A percentile compares a stretch with the other conserved stretches of the same genome.
Conservation (phyloP, 371 early-diverging fungal genomes). For the Saksenaea oblongispora region DNA sequence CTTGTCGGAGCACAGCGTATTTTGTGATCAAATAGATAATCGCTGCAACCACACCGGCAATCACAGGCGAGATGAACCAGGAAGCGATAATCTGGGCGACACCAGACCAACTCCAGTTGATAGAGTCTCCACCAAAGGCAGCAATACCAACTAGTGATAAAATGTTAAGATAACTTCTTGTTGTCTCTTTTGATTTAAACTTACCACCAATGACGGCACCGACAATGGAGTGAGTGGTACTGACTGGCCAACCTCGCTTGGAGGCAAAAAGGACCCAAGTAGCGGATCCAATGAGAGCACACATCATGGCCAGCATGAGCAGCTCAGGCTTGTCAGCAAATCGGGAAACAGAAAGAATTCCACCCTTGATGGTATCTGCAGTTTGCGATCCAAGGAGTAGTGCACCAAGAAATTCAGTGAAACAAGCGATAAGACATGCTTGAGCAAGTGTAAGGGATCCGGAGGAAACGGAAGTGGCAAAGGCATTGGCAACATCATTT, state of each 20-base stretch:
- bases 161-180: neutral
- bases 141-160: slow-evolving; percentile 62
- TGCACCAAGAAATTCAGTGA: slow-evolving; percentile 87
- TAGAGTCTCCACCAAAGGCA: slow-evolving; percentile 63
- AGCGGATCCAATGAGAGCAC: slow-evolving; percentile 77
- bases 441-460: slow-evolving; percentile 74
- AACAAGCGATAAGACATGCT: slow-evolving; percentile 79
- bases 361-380: slow-evolving; percentile 76
- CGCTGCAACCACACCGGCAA: slow-evolving; percentile 69
- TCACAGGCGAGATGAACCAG: slow-evolving; percentile 78
- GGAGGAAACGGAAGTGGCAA: slow-evolving; percentile 89
- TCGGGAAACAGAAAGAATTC: slow-evolving; percentile 57
- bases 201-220: slow-evolving; percentile 74
- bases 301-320: slow-evolving; percentile 83
- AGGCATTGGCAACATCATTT: slow-evolving; percentile 91
- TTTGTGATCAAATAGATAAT: slow-evolving; percentile 68
- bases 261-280: slow-evolving; percentile 79
- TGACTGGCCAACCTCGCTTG: slow-evolving; percentile 54
- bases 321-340: slow-evolving; percentile 67
- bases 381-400: slow-evolving; percentile 76
- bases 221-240: slow-evolving; percentile 69
- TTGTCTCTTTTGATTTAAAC: neutral
- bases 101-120: slow-evolving; percentile 76
- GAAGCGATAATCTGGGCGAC: slow-evolving; percentile 73
- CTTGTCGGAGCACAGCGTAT: slow-evolving; percentile 58